These are phyloP conservation scores for Nakazawaea sp. DNA, from an alignment of 805 yeast genomes.

Conservation along the genomic window DNA sequence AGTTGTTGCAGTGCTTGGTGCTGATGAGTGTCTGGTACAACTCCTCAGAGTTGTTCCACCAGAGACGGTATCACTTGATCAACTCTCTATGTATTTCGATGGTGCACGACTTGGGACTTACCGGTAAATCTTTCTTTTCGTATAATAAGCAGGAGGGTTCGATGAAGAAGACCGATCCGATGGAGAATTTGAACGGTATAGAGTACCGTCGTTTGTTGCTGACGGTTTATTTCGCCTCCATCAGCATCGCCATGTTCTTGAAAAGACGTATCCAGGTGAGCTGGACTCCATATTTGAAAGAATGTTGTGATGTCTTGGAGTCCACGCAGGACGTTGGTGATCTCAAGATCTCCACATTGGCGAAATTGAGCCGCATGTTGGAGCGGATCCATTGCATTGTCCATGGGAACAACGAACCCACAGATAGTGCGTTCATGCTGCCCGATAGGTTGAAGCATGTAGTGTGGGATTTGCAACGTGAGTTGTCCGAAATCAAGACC, in stretches of 20 bases:
- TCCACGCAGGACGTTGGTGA: constrained; percentile 24
- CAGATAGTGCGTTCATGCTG: constrained; percentile 25
- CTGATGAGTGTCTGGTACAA: constrained; percentile 74
- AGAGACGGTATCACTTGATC: constrained; percentile 69
- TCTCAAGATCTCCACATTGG: constrained; percentile 45
- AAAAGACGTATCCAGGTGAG: constrained; percentile 54
- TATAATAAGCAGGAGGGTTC: constrained; percentile 33
- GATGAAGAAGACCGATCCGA: constrained; percentile 30
- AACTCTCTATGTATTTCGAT: constrained; percentile 58
- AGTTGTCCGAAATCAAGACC: constrained; percentile 32
- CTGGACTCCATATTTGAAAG: constrained; percentile 62
- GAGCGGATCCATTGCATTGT: constrained; percentile 45
- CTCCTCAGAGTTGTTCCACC: constrained; percentile 74
- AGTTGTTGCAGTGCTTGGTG: constrained; percentile 55
- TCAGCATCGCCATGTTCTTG: constrained; percentile 58
- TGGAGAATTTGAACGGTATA: constrained; percentile 30
- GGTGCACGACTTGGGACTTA: constrained; percentile 71
- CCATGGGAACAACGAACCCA: constrained; percentile 35
- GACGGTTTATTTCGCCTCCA: constrained; percentile 52
- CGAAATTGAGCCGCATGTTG: constrained; percentile 50
- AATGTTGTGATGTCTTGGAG: constrained; percentile 47
- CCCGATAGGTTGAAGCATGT: constrained; percentile 29
- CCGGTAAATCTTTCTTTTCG: constrained; percentile 41
- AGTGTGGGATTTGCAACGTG: constrained; percentile 41
- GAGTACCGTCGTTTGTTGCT: constrained; percentile 49